These are phyloP conservation scores for Microsporum ferrugineum DNA, from an alignment of 2,329 filamentous ascomycete species.

Conservation along the genomic window DNA sequence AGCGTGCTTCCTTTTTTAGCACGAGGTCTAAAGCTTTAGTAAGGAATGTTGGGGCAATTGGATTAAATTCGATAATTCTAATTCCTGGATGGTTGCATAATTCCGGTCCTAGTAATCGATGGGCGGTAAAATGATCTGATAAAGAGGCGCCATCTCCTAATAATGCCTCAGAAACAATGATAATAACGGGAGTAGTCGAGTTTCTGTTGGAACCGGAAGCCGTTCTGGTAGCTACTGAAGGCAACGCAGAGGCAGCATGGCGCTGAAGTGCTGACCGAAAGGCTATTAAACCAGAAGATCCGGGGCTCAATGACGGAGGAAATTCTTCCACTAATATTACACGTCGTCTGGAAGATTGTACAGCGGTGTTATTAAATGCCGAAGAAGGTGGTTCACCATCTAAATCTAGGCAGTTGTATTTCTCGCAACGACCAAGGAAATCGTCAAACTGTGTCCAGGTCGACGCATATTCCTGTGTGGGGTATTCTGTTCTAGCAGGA, in stretches of 20 bases:
- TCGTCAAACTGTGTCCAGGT: conserved; percentile 78
- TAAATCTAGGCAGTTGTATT: conserved; percentile 60
- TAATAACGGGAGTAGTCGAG: conserved; percentile 60
- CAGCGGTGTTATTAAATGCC: conserved; percentile 4
- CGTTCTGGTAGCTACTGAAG: conserved; percentile 38
- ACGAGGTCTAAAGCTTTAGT: conserved; percentile 72
- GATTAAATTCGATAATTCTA: conserved; percentile 80
- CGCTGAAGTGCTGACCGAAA: conserved; percentile 66
- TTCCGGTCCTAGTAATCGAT: conserved; percentile 76
- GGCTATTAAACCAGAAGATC: conserved; percentile 52
- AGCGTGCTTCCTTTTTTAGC: conserved; percentile 71
- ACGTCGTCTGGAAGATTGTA: conserved; percentile 30
- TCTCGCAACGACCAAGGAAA: conserved; percentile 70
- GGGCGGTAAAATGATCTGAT: conserved; percentile 84
- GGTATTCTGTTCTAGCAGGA: conserved; percentile 52
- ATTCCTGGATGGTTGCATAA: conserved; percentile 72
- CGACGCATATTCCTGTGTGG: conserved; percentile 54
- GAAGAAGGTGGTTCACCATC: conserved; percentile 9
- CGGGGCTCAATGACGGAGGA: conserved; percentile 59
- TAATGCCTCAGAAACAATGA: conserved; percentile 85
- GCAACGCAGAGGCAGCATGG: conserved; percentile 59
- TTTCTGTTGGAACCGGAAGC: conserved; percentile 23
- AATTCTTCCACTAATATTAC: conserved; percentile 73
- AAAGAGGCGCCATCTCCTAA: conserved; percentile 74
- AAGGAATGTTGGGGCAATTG: conserved; percentile 75